Conservation (phyloP, 2,329 filamentous ascomycete genomes). For the Diaporthe capsici region DNA sequence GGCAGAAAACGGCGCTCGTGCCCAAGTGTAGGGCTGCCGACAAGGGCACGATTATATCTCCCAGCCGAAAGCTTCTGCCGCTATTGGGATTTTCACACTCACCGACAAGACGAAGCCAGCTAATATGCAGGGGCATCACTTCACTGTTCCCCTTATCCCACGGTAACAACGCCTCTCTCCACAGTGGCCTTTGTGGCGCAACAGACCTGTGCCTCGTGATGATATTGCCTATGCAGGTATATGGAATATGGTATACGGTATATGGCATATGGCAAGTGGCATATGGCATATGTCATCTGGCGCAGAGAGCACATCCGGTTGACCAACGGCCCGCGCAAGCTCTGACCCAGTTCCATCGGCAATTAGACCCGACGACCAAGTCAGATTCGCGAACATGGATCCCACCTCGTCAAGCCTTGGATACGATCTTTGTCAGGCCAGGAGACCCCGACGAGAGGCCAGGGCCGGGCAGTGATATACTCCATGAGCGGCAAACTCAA, state of each 20-base stretch:
- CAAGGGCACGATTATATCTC: neutral
- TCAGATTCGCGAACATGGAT: conserved; percentile 29
- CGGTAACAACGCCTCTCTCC: conserved; percentile 23
- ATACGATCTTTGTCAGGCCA: conserved; percentile 4
- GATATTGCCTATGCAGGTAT: conserved; percentile 2
- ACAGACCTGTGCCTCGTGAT: conserved; percentile 6
- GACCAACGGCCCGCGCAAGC: neutral
- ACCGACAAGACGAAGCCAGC: conserved; percentile 15
- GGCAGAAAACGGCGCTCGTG: conserved; percentile 7
- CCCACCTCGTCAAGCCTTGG: neutral
- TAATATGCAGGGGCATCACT: conserved; percentile 21
- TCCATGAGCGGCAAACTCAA: conserved; percentile 4
- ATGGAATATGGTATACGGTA: neutral
- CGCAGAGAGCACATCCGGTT: conserved; percentile 6
- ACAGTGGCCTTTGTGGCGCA: conserved; percentile 5
- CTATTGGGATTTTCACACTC: conserved; percentile 26
- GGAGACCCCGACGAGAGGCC: conserved; percentile 10
- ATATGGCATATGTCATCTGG: neutral
- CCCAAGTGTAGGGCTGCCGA: conserved; percentile 14
- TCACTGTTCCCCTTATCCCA: neutral
- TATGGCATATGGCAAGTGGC: neutral
- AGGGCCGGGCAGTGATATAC: conserved; percentile 7
- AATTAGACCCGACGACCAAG: neutral
- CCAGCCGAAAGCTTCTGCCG: conserved; percentile 27
- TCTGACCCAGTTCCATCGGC: conserved; percentile 24